Conservation (phyloP, 2,329 filamentous ascomycete species). For the Pseudogymnoascus sp. region DNA sequence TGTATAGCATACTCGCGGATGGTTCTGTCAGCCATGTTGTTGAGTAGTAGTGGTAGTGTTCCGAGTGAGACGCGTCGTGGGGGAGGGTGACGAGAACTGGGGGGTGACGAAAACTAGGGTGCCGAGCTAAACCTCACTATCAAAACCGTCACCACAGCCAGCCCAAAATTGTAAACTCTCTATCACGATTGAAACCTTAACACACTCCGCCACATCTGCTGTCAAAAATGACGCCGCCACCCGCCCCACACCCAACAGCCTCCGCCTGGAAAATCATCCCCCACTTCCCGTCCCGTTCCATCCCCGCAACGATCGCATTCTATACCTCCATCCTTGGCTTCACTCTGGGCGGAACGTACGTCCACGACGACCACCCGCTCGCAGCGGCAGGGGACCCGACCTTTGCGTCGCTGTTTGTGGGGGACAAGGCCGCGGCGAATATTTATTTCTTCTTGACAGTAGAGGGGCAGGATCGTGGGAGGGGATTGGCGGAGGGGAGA, state of each 20-base stretch:
- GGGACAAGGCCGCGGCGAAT: neutral
- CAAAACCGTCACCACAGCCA: neutral
- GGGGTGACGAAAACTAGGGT: too few species aligned
- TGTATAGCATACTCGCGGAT: too few species aligned
- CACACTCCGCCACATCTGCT: neutral
- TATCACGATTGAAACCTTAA: neutral
- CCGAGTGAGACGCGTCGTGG: too few species aligned
- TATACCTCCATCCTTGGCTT: neutral
- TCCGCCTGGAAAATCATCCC: slow-evolving; percentile 11
- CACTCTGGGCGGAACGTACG: neutral
- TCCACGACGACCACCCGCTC: neutral
- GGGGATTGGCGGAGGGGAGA: neutral
- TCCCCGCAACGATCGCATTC: slow-evolving; percentile 3
- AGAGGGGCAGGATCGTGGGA: neutral
- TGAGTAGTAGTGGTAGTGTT: too few species aligned
- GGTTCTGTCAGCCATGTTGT: too few species aligned
- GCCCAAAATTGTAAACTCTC: neutral
- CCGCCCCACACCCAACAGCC: neutral
- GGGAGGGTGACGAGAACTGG: too few species aligned
- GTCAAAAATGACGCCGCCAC: neutral
- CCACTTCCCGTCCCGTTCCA: slow-evolving; percentile 1
- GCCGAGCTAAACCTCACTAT: neutral
- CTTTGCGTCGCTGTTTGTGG: neutral
- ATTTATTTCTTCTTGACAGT: neutral
- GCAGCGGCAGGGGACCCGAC: neutral